Base-by-base conservation (phyloP, 1,284 basidiomycete genomes). In the Leccinum fallax region DNA sequence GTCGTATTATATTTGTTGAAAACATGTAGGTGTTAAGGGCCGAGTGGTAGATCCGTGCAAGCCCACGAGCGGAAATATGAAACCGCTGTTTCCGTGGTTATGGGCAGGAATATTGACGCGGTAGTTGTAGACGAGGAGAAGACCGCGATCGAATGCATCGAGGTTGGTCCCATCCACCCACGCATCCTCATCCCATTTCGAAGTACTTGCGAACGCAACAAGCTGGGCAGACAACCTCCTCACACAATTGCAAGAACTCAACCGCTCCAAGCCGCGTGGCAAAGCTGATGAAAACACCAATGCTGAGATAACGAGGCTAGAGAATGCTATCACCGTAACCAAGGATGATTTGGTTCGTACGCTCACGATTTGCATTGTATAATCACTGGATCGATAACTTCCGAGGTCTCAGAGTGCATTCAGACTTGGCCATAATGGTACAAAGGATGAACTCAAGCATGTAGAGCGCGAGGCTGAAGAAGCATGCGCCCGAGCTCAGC, bases 121-220 rank as follows among this genome's bases (percentile, higher is more conserved):
- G 87, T 99, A 60, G 93, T 99, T 2, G 96, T 99, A 1, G 96
- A 98, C 70, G 89, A 94, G 68, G 95, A 99, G 80, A 94, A 93
- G 78, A 96, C 94, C 0, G 97, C 95, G 2, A 97, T 98, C 65
- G 94, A 97, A 70, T 99, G 97, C 76, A 98, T 99, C 70, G 93
- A 97, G 81, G 93, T 92, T 65, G 46, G 77, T 72, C 15, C 16
- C 19, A 53, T 30, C 8, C 34, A 53, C 32, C 8, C 24, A 55
- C 11, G 40, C 51, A 36, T 61, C 32, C 5, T 53, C 16, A 70
- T 26, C 11, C 19, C 13, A 16, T 40, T 24, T 43, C 54, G 1
- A 53, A 96, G 90, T 99, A 98, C 76, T 88, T 99, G 84, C 92
- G 95, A 64, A 95, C 92, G 70, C 95, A 98, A 77, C 91, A 96